phyloP scores from a whole-genome alignment of 805 yeast species.

The Metschnikowia anglica region DNA sequence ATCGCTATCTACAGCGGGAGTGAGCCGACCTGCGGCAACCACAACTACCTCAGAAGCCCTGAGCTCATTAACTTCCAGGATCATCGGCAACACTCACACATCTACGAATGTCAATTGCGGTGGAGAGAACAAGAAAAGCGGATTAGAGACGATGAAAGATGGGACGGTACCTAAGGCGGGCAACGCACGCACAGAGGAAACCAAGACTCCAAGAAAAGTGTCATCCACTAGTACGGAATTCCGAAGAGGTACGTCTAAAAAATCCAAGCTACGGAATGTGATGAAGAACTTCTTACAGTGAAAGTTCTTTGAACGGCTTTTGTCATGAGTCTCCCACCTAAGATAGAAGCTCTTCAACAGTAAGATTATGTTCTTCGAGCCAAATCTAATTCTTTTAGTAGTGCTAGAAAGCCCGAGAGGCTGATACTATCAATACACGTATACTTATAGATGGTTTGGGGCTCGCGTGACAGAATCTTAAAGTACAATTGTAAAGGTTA shows the following conservation, averaged over 20 bases:
- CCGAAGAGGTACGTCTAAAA: neutral
- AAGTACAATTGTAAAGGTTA: too few species aligned
- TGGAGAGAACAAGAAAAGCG: neutral
- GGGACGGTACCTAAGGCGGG: neutral
- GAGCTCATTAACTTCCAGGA: neutral
- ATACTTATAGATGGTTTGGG: too few species aligned
- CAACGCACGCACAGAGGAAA: neutral
- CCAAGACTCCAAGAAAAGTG: neutral
- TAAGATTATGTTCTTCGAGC: too few species aligned
- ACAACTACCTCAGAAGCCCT: neutral
- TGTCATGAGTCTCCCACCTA: neutral
- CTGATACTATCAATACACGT: too few species aligned
- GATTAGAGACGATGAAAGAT: neutral
- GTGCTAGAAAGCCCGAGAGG: neutral
- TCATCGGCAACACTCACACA: neutral
- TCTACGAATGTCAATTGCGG: neutral
- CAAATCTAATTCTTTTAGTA: too few species aligned
- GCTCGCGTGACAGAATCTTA: too few species aligned
- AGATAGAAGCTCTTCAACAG: neutral
- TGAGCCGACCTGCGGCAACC: constrained; percentile 7
- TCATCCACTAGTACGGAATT: neutral
- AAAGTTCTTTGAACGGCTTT: neutral
- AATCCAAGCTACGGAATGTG: constrained; percentile 10
- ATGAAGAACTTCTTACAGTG: constrained; percentile 7
- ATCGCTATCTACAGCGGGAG: constrained; percentile 8